Evolutionary conservation across 805 yeast species (phyloP).

Genomic region (Saccharomyces eubayanus): DNA sequence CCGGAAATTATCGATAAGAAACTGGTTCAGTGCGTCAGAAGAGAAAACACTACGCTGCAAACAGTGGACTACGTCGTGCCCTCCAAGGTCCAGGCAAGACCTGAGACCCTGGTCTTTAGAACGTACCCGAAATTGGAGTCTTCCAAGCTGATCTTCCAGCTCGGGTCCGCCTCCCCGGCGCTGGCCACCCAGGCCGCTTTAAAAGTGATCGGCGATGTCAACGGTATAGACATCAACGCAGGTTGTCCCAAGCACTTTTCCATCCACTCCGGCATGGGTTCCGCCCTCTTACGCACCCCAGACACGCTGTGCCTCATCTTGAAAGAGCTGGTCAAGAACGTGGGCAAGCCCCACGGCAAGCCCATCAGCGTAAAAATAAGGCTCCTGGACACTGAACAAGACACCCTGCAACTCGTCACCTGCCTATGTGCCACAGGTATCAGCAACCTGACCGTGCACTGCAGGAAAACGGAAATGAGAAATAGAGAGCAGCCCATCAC

Average conservation of each 20-base stretch:
- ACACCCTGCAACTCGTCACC: conserved; percentile 51
- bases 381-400: conserved; percentile 53
- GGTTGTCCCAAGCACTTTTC: conserved; percentile 98
- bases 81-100: conserved; percentile 34
- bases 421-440: conserved; percentile 71
- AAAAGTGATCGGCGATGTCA: conserved; percentile 75
- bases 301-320: conserved; percentile 67
- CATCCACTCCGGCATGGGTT: conserved; percentile 95
- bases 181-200: conserved; percentile 85
- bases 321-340: conserved; percentile 57
- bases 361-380: conserved; percentile 90
- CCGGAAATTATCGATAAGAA: conserved; percentile 92
- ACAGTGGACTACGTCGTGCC: conserved; percentile 51
- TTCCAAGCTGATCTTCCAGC: conserved; percentile 72
- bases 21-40: conserved; percentile 59
- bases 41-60: conserved; percentile 44
- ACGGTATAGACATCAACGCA: conserved; percentile 87
- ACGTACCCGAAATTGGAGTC: conserved; percentile 57
- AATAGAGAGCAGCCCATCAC: conserved; percentile 76
- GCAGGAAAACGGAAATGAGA: conserved; percentile 84
- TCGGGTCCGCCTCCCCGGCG: conserved; percentile 80
- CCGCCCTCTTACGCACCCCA: conserved; percentile 79
- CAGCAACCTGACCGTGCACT: conserved; percentile 78
- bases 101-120: conserved; percentile 57
- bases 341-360: conserved; percentile 67